Conservation (phyloP, 2,329 filamentous ascomycete genomes). For the Phyllosticta citriasiana region DNA sequence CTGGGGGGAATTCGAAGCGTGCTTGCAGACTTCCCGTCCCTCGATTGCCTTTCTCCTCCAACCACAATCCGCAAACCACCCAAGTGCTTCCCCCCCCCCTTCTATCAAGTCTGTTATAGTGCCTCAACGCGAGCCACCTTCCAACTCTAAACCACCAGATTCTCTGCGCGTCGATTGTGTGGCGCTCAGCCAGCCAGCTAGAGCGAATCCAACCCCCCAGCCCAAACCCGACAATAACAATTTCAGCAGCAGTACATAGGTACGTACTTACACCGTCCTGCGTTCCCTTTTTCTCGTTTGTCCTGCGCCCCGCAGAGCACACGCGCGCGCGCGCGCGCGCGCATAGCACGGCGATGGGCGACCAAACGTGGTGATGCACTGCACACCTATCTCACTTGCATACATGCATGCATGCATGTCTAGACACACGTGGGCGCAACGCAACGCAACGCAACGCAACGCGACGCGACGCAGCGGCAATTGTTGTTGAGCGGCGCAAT, state of each 20-base stretch:
- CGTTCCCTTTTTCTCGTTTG: no score
- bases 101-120: background rate
- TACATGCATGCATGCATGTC: background rate
- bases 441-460: background rate
- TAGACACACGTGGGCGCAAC: background rate
- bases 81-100: background rate
- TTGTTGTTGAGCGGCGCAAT: background rate
- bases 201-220: no score
- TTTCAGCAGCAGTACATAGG: no score
- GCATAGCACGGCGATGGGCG: no score
- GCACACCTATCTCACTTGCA: no score
- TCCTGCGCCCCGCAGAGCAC: no score
- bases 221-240: no score
- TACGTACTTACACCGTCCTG: no score
- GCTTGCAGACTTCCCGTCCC: background rate
- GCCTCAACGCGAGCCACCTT: background rate
- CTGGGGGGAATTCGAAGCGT: background rate
- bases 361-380: background rate
- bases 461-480: background rate
- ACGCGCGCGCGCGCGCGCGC: no score
- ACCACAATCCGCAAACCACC: background rate
- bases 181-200: no score
- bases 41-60: background rate
- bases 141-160: background rate
- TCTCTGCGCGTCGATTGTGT: background rate